Evolutionary conservation across 768 basidiomycete species (phyloP), one percentile per base, ranked within the genome.

Genomic region (Serpula lacrymans): DNA sequence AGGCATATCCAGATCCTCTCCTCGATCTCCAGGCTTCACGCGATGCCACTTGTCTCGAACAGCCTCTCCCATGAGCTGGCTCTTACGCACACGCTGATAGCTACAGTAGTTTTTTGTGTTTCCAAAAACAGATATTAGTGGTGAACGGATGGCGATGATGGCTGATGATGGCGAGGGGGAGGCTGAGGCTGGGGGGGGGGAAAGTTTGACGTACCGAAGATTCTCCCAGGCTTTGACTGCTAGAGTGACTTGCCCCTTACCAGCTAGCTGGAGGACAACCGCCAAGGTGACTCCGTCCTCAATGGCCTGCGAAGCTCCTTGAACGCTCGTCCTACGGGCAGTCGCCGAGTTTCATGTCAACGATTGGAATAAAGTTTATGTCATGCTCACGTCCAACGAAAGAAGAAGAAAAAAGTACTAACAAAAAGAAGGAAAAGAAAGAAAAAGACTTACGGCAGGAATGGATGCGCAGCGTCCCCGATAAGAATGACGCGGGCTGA

Each of bases 281-380:
- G 56, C 62, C 11, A 71, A 45, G 3, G 63, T 63, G 0, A 58
- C 64, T 5, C 52, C 67, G 39, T 70, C 69, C 43, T 70, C 69
- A 25, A 65, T 56, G 2, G 69, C 68, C 28, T 65, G 64, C 0
- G 69, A 58, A 1, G 69, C 69, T 6, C 69, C 69, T 52, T 67
- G 59, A 1, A 48, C 47, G 11, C 34, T 20, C 20, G 21, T 17
- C 5, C 31, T 33, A 14, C 27, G 27, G n/a, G 27, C 14, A 33
- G n/a, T 33, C 31, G 20, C n/a, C n/a, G 31, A 18, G 31, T 33
- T 14, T 6, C 31, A 33, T n/a, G n/a, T n/a, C n/a, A n/a, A n/a
- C n/a, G n/a, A n/a, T n/a, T n/a, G n/a, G n/a, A n/a, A n/a, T n/a
- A n/a, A n/a, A n/a, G n/a, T n/a, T n/a, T n/a, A n/a, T n/a, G n/a